These are phyloP conservation scores for Sesbania bispinosa DNA, from an alignment of 306 rosid species.

Conservation along the genomic window DNA sequence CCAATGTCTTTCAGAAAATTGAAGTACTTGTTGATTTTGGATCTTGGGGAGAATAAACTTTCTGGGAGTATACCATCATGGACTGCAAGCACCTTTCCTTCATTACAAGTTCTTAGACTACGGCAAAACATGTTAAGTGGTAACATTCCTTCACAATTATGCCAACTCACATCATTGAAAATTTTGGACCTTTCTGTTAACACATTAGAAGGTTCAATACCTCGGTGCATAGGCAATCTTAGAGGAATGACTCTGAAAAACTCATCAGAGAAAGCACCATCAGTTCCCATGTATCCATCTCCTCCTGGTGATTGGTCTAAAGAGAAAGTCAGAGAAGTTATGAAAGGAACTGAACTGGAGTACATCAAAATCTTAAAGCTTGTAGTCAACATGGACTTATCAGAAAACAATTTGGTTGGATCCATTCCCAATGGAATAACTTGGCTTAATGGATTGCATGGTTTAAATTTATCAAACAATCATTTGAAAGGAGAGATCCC, in stretches of 20 bases:
- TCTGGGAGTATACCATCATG: conserved; percentile 24
- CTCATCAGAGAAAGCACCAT: too few species aligned
- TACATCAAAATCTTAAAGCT: not conserved
- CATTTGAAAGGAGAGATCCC: conserved; percentile 16
- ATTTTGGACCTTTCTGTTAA: conserved; percentile 17
- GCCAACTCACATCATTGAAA: not conserved
- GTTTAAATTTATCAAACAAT: conserved; percentile 14
- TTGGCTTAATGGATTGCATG: not conserved
- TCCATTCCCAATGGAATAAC: not conserved
- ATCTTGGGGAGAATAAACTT: conserved; percentile 25
- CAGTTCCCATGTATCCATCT: too few species aligned
- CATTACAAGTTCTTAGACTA: conserved; percentile 12
- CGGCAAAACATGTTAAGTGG: conserved; percentile 9
- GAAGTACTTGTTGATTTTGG: not conserved
- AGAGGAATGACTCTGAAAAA: not conserved
- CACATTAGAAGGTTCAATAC: conserved; percentile 20
- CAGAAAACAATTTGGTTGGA: conserved; percentile 19
- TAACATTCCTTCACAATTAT: conserved; percentile 14
- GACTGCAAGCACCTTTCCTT: not conserved
- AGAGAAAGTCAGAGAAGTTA: not conserved
- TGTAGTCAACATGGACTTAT: conserved; percentile 16
- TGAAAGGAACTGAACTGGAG: conserved; percentile 8
- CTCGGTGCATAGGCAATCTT: conserved; percentile 11
- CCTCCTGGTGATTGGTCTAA: not conserved
- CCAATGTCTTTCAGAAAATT: not conserved